Base-by-base conservation (phyloP, 768 basidiomycete genomes). In the Candolleomyces aberdarensis region DNA sequence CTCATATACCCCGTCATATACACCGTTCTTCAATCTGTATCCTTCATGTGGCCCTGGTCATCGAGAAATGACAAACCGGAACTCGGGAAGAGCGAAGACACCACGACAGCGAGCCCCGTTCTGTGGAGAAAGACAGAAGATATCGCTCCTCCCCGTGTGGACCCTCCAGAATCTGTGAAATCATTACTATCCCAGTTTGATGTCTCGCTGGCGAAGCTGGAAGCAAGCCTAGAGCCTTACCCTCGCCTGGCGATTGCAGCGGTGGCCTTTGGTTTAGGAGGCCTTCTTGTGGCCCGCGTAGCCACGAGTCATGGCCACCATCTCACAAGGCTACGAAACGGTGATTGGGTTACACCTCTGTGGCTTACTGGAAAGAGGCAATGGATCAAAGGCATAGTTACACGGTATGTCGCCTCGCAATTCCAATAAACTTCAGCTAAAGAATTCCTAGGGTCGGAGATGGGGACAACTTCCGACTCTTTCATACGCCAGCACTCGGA, bases 381-480 rank as follows among this genome's bases (percentile, higher is more conserved):
- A 32, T 91, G 89, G 87, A 75, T 96, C 40, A 87, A 83, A 61
- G 96, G 95, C 3, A 74, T 85, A 5, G 94, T 95, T 31, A 94
- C 93, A 3, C 87, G 82, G 93, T 91, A 66, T 64, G 80, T 69
- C 8, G 51, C 5, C 11, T 40, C 8, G 6, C 46, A 20, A 43
- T 31, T 1, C 15, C 31, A 46, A 26, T 19, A 46, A 15, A 19
- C 22, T 47, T 39, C 32, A 8, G 44, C 50, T 59, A 36, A 61
- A 41, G 36, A 65, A 26, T 20, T 50, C 47, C 6, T 39, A 92
- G 91, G 62, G 92, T 94, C 56, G 91, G 91, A 3, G 93, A 95
- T 67, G 86, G 83, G 13, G 96, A 98, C 72, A 93, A 93, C 68
- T 95, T 96, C 71, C 78, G 91, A 29, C 70, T 98, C 32, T 97